Evolutionary conservation across 345 rosid species (phyloP).

Genomic region (Populus tremula): DNA sequence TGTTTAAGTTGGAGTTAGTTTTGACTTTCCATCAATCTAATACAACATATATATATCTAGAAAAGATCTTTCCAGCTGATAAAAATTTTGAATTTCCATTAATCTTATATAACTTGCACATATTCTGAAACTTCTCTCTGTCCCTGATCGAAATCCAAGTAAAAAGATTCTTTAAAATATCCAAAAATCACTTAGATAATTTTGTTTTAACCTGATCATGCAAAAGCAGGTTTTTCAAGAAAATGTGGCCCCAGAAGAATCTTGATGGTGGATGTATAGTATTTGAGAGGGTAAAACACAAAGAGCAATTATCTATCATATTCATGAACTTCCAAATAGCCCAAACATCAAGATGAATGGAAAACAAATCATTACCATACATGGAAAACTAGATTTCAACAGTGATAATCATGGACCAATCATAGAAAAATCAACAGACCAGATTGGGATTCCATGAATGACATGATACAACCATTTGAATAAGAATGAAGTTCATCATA

Average conservation of each 20-base stretch:
- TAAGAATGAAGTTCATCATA: slow-evolving; percentile 4
- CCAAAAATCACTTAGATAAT: background rate
- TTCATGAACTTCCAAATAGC: background rate
- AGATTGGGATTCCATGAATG: background rate
- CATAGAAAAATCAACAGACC: background rate
- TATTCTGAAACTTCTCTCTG: background rate
- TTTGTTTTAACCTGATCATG: background rate
- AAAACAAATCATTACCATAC: background rate
- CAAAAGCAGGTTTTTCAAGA: background rate
- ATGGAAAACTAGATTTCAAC: background rate
- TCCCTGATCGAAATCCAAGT: background rate
- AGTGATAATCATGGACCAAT: background rate
- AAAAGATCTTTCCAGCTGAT: background rate
- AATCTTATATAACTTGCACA: background rate
- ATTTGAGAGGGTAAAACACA: background rate
- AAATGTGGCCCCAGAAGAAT: background rate
- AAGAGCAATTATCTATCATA: background rate
- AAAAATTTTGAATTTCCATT: background rate
- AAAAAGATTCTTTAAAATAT: background rate
- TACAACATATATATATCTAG: background rate
- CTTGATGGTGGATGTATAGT: background rate
- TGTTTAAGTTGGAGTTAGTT: background rate
- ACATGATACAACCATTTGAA: background rate
- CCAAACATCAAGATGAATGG: slow-evolving; percentile 3
- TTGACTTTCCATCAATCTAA: slow-evolving; percentile 5